Evolutionary conservation across 1,139 yeast genomes (phyloP), one percentile per base, ranked within the genome.

Genomic region (Hemisphaericaspora lyxosophila): DNA sequence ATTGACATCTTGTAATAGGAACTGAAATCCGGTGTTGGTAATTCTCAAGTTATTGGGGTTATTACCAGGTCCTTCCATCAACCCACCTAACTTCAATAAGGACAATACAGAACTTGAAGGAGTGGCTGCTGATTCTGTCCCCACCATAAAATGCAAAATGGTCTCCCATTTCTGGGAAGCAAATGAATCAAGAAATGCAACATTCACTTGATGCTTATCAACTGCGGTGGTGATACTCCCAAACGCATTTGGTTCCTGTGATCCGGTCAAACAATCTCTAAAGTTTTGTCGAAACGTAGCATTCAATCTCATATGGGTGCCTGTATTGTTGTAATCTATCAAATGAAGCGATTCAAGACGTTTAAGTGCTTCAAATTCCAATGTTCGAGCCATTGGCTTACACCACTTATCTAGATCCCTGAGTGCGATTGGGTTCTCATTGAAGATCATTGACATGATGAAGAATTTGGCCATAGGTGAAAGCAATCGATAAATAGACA

Each of bases 91-190:
- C 46, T 75, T 73, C 34, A 85, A 61, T 16, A 85, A 62, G 25
- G 80, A 75, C 31, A 85, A 61, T 1, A 85, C 92, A 15, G 86
- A 85, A 18, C 73, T 70, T 25, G 87, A 80, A 5, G 96, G 95
- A 2, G 75, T 67, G 8, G 70, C 67, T 15, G 80, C 67, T 34
- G 81, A 65, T 40, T 85, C 85, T 0, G 96, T 87, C 3, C 97
- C 97, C 33, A 92, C 98, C 97, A 92, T 92, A 63, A 84, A 92
- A 69, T 94, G 98, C 51, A 94, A 70, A 50, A 94, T 92, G 5
- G 88, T 80, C 58, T 94, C 98, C 98, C 98, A 92, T 54, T 85
- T 87, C 34, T 75, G 77, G 7, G 88, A 76, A 8, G 97, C 95
- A 64, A 88, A 89, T 30, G 70, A 70, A 53, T 89, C 96, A 35